phyloP scores from a whole-genome alignment of 2,329 filamentous ascomycete genomes.

The Fusarium fujikuroi region DNA sequence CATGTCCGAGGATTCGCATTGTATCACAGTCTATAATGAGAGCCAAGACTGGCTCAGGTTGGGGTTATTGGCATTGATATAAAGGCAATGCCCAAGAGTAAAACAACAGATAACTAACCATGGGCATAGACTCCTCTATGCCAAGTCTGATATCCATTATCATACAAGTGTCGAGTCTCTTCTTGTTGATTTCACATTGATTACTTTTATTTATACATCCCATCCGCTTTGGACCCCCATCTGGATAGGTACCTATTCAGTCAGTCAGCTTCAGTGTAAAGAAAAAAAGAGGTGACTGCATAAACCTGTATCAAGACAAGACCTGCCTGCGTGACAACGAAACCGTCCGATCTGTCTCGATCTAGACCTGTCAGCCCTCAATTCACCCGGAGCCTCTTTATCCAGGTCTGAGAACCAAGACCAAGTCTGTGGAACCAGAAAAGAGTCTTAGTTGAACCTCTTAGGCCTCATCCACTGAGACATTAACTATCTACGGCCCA shows the following conservation, averaged over 20 bases:
- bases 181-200: conserved; percentile 2
- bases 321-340: conserved; percentile 1
- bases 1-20: conserved; percentile 28
- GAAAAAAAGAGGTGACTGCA: conserved; percentile 12
- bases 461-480: conserved; percentile 25
- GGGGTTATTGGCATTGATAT: neutral
- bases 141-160: neutral
- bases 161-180: conserved; percentile 2
- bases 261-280: neutral
- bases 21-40: conserved; percentile 1
- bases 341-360: neutral
- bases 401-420: neutral
- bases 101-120: neutral
- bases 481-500: conserved; percentile 26
- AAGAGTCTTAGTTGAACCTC: conserved; percentile 8
- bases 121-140: neutral
- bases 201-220: conserved; percentile 8
- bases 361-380: neutral
- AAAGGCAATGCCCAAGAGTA: neutral
- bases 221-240: conserved; percentile 17
- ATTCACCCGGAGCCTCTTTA: neutral
- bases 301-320: neutral
- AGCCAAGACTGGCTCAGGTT: conserved; percentile 6
- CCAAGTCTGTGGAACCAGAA: neutral
- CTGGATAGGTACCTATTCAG: neutral